Conservation (phyloP, 2,329 filamentous ascomycete genomes). For the Elsinoe fawcettii region DNA sequence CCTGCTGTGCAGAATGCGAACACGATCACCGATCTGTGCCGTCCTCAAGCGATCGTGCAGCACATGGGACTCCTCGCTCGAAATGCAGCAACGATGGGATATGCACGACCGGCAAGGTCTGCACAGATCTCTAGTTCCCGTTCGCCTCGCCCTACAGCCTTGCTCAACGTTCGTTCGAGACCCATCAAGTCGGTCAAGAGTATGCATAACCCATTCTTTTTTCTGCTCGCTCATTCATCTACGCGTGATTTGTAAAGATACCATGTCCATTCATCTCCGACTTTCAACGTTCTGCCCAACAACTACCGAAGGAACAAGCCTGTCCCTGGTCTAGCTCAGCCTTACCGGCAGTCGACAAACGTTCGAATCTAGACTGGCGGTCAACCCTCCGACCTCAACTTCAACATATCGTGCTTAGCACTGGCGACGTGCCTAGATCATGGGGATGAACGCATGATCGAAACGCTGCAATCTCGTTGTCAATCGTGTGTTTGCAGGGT, state of each 20-base stretch:
- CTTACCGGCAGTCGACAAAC: conserved; percentile 1
- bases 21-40: not conserved
- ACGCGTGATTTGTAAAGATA: not conserved
- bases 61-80: not conserved
- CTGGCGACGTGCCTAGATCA: not conserved
- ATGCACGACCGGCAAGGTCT: not conserved
- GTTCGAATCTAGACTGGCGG: not conserved
- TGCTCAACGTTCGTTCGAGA: conserved; percentile 10
- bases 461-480: not conserved
- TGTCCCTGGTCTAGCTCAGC: not conserved
- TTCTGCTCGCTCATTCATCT: not conserved
- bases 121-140: conserved; percentile 1
- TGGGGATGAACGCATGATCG: not conserved
- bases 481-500: not conserved
- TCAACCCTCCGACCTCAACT: not conserved
- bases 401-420: not conserved
- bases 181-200: not conserved
- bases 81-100: not conserved
- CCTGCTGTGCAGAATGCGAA: not conserved
- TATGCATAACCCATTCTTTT: not conserved
- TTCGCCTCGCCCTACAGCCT: conserved; percentile 8
- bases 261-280: not conserved
- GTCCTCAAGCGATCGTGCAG: not conserved
- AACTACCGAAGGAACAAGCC: not conserved
- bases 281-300: not conserved